Evolutionary conservation across 2,329 filamentous ascomycete species (phyloP).

Genomic region (Aspergillus brasiliensis): DNA sequence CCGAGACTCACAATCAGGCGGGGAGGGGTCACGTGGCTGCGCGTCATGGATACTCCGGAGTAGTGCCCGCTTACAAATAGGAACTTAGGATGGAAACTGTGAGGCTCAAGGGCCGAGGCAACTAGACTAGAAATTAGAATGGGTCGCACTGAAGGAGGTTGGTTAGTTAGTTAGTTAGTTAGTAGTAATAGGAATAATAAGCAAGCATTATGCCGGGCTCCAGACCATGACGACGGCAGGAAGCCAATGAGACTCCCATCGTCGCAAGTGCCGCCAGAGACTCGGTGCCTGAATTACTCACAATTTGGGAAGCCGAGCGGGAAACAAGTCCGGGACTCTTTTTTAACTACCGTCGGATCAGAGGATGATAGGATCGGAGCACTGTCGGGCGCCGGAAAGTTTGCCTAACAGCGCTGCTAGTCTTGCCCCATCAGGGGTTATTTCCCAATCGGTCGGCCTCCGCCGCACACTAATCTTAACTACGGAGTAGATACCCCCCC

Average conservation of each 20-base stretch:
- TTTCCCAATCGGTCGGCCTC: neutral
- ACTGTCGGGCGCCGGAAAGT: slow-evolving; percentile 2
- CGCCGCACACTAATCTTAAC: neutral
- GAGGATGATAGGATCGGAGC: neutral
- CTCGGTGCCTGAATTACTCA: neutral
- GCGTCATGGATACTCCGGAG: neutral
- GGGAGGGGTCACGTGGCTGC: neutral
- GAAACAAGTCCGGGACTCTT: neutral
- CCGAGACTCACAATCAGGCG: neutral
- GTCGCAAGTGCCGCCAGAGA: neutral
- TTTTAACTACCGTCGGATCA: too few relatives aligned
- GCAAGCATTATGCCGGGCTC: too few relatives aligned
- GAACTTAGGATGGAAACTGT: too few relatives aligned
- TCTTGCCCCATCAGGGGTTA: neutral
- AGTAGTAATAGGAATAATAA: too few relatives aligned
- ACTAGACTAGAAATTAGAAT: neutral
- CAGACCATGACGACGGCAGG: neutral
- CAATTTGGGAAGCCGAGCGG: neutral
- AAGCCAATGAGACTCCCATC: neutral
- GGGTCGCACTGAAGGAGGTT: neutral
- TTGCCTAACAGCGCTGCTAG: neutral
- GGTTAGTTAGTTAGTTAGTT: too few relatives aligned
- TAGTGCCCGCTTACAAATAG: too few relatives aligned
- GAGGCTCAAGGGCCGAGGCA: neutral
- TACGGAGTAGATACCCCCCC: too few relatives aligned